Base-by-base conservation (phyloP, 2,329 filamentous ascomycete species). In the Aureobasidium sp. region DNA sequence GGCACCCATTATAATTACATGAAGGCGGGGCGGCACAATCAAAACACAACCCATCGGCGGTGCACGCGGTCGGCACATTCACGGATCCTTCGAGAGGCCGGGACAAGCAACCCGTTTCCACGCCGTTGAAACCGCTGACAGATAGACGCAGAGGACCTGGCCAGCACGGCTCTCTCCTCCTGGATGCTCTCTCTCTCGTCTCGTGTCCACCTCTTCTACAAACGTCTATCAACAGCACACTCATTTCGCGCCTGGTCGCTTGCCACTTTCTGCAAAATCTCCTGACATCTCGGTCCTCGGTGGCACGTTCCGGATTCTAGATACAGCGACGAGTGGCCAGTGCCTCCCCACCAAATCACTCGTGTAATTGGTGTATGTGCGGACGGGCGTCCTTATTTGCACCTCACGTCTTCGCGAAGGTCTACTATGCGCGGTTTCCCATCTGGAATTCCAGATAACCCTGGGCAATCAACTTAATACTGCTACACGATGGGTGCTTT, bases 351-450 rank as follows among this genome's bases (percentile, higher is more conserved):
- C 43, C 55, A 58, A 47, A 57, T 46, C 53, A 57, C 40, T 37
- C 46, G 53, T 40, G n/a, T 58, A 47, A 58, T 58, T 58, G 55
- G 55, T 58, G 55, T 33, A 58, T 58, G 55, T 40, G 40, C n/a
- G 33, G 54, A 31, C 31, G 21, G 42, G 33, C 19, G 31, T 58
- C 55, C 33, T 58, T 47, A 58, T 58, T 49, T 47, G 33, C 42
- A 47, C 43, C 55, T 58, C 55, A 58, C 55, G 23, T 40, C 55
- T 49, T 40, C 23, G 13, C 55, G 25, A 42, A 21, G 40, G 33
- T 49, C 43, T 58, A 58, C 55, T 58, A 58, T 58, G 55, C 55
- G 43, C 27, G 33, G 9, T 21, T 38, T 49, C 42, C 40, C 43
- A 38, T 31, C 31, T 23, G 55, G 25, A 31, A 29, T 43, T 49